Conservation (phyloP, 73 alveolate genomes). For the Diophrys sp. region DNA sequence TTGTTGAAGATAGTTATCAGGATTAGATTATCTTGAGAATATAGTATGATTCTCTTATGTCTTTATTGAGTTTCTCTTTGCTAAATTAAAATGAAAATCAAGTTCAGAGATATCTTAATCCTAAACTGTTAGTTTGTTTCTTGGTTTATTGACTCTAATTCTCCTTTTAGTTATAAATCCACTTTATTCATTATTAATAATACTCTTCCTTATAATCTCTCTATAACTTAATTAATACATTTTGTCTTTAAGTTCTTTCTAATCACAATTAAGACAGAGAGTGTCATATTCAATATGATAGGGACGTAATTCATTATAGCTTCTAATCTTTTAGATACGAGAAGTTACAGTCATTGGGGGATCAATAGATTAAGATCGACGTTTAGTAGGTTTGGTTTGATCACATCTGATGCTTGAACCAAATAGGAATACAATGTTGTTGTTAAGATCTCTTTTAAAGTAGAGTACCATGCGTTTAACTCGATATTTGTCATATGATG, state of each 20-base stretch:
- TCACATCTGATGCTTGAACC: not conserved
- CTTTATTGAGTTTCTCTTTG: not conserved
- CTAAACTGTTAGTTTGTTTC: not conserved
- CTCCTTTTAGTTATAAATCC: not conserved
- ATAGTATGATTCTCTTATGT: not conserved
- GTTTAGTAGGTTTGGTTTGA: too few species aligned
- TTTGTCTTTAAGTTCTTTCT: not conserved
- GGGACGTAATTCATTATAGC: not conserved
- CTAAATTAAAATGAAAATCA: not conserved
- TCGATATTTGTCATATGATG: not conserved
- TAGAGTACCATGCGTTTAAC: not conserved
- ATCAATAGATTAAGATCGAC: not conserved
- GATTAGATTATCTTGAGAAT: not conserved
- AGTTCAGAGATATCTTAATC: not conserved
- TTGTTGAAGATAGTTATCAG: not conserved
- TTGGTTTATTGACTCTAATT: not conserved
- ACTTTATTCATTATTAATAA: not conserved
- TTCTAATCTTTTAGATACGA: too few species aligned
- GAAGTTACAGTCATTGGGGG: not conserved
- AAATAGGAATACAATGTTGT: too few species aligned
- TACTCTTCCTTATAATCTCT: not conserved
- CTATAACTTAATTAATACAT: not conserved
- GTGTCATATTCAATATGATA: not conserved
- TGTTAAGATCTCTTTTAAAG: not conserved
- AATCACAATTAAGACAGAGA: not conserved